phyloP scores from a whole-genome alignment of 345 rosid genomes.

The Populus alba region DNA sequence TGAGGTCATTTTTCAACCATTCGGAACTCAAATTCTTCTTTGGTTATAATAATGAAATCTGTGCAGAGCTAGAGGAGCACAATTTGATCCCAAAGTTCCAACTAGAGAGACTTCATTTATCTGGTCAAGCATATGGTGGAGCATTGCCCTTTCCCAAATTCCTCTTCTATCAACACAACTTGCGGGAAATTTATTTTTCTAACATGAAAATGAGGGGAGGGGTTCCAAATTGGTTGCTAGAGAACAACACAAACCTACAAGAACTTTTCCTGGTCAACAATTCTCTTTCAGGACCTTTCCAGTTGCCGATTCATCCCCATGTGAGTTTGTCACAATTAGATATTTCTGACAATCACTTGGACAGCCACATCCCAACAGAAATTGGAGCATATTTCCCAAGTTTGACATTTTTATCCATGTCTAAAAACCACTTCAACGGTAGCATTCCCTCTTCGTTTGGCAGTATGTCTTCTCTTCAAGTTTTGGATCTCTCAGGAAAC shows the following conservation, averaged over 20 bases:
- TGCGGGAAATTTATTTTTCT: not conserved
- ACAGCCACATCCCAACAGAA: slow-evolving; percentile 5
- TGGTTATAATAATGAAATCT: too few species aligned
- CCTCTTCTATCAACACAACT: not conserved
- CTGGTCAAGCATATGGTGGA: not conserved
- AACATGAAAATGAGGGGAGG: not conserved
- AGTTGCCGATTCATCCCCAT: not conserved
- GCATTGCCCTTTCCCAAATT: not conserved
- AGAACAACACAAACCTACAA: slow-evolving; percentile 21
- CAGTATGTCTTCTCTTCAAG: not conserved
- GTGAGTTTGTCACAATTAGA: not conserved
- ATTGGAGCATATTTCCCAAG: slow-evolving; percentile 8
- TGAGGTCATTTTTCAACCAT: not conserved
- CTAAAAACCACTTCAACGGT: slow-evolving; percentile 11
- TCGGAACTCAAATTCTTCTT: not conserved
- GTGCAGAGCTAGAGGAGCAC: too few species aligned
- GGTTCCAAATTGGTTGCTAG: slow-evolving; percentile 30
- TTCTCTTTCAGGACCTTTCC: slow-evolving; percentile 4
- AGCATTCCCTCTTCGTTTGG: slow-evolving; percentile 21
- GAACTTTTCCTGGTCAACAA: not conserved
- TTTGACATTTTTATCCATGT: not conserved
- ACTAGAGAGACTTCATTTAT: not conserved
- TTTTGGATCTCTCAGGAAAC: slow-evolving; percentile 7
- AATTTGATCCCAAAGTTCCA: too few species aligned
- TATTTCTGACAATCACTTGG: not conserved